Evolutionary conservation across 176 grass and related monocot genomes (phyloP), one percentile per base, ranked within the genome.

Genomic region (Aegilops umbellulata): DNA sequence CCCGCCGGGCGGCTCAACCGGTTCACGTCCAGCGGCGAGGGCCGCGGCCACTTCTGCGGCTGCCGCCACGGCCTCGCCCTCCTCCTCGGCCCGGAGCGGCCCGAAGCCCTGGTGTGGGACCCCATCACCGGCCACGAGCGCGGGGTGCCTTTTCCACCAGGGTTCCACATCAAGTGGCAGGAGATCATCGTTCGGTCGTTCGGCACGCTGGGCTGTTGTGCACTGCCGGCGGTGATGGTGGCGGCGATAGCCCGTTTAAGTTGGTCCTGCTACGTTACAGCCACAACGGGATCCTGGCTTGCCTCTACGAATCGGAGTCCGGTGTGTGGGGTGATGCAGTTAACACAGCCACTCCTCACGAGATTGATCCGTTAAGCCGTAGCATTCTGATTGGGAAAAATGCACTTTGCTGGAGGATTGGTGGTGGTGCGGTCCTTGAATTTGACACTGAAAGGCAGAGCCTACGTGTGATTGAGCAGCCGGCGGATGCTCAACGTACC

Each of bases 81-180:
- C 60, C 22, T 62, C 8, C 22, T 62, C 60, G 9, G n/a, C 60
- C n/a, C 7, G 3, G 3, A 7, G 60, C n/a, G n/a, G 60, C n/a
- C 17, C 4, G 34, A 80, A 60, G 78, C 38, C 78, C 3, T 80
- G 1, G 60, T 80, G 60, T 80, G 78, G 78, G n/a, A 80, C 60
- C 78, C 78, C 23, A 7, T 80, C 78, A 30, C 35, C 16, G 60
- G 14, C 78, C 3, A 10, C 24, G 38, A 30, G 61, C 61, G 38
- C 38, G 24, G 61, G 4, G 16, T 80, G 2, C 38, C 78, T 46
- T 47, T 65, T 16, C 78, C 38, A 1, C 60, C 38, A 38, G 6
- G 41, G 38, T 29, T 80, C n/a, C 8, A 61, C 22, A 61, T 22
- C 8, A 5, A 2, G 24, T 15, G 10, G 22, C 10, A 20, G 46